A percentile compares a stretch with the other conserved stretches of the same genome.
Conservation (phyloP, 2,329 filamentous ascomycete species). For the Epichloe uncinata region DNA sequence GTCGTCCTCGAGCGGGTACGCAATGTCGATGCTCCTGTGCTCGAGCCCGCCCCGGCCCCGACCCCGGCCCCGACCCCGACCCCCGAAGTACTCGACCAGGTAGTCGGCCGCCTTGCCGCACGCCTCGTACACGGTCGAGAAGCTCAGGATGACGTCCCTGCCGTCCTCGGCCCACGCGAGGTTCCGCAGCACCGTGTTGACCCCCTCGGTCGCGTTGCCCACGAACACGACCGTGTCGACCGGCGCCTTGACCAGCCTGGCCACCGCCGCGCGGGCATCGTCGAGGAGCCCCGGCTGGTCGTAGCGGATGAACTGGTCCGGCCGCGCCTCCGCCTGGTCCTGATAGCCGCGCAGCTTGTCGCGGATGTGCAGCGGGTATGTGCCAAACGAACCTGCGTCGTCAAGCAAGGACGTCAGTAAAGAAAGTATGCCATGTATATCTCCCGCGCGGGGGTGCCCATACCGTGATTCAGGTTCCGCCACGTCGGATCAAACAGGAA, state of each 20-base stretch:
- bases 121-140: conserved; percentile 65
- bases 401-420: too few relatives aligned
- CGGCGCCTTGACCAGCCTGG: conserved; percentile 52
- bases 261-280: conserved; percentile 53
- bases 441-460: too few relatives aligned
- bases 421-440: too few relatives aligned
- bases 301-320: conserved; percentile 67
- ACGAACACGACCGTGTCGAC: conserved; percentile 60
- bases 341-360: conserved; percentile 50
- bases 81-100: conserved; percentile 50
- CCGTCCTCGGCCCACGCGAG: conserved; percentile 54
- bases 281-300: conserved; percentile 50
- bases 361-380: conserved; percentile 51
- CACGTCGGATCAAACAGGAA: conserved; percentile 59
- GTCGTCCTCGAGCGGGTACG: conserved; percentile 58
- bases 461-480: conserved; percentile 68
- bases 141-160: conserved; percentile 66
- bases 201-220: conserved; percentile 63
- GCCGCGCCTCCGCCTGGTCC: conserved; percentile 49
- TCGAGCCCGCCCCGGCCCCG: conserved; percentile 19
- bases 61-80: background rate
- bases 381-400: conserved; percentile 60
- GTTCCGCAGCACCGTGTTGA: conserved; percentile 71
- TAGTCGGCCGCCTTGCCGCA: conserved; percentile 63
- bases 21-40: conserved; percentile 42